These are phyloP conservation scores for Rutstroemia sp. DNA, from an alignment of 2,329 filamentous ascomycete genomes.

Conservation along the genomic window DNA sequence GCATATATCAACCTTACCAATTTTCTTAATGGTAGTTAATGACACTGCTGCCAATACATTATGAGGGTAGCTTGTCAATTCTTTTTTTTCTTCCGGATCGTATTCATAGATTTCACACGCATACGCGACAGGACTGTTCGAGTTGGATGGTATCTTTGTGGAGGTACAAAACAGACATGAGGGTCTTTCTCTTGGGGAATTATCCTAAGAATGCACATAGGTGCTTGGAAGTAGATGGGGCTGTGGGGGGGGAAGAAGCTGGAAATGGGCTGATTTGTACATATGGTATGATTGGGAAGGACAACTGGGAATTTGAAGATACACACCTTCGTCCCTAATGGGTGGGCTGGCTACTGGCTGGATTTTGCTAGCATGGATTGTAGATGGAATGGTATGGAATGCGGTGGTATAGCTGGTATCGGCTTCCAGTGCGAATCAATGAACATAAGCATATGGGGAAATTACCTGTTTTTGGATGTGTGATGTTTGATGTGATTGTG, in stretches of 20 bases:
- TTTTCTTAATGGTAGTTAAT: not conserved
- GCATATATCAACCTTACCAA: not conserved
- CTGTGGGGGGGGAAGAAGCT: not conserved
- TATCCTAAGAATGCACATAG: not conserved
- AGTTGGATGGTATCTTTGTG: not conserved
- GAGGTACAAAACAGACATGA: not conserved
- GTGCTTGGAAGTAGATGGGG: not conserved
- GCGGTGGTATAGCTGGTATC: not conserved
- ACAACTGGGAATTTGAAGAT: not conserved
- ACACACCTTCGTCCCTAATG: not conserved
- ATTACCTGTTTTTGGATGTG: no score
- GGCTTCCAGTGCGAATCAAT: not conserved
- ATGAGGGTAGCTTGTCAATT: not conserved
- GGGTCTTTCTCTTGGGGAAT: not conserved
- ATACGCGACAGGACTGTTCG: not conserved
- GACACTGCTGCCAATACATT: not conserved
- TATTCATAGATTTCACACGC: slow-evolving; percentile 10
- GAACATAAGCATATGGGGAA: not conserved
- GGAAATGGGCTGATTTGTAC: not conserved
- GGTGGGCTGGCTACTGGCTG: not conserved
- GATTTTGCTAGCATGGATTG: not conserved
- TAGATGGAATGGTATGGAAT: not conserved
- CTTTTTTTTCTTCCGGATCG: not conserved
- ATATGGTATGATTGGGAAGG: not conserved
- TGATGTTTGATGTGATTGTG: no score